These are phyloP conservation scores for Gnaphalium uliginosum DNA, from an alignment of 129 eudicot species.

Conservation along the genomic window DNA sequence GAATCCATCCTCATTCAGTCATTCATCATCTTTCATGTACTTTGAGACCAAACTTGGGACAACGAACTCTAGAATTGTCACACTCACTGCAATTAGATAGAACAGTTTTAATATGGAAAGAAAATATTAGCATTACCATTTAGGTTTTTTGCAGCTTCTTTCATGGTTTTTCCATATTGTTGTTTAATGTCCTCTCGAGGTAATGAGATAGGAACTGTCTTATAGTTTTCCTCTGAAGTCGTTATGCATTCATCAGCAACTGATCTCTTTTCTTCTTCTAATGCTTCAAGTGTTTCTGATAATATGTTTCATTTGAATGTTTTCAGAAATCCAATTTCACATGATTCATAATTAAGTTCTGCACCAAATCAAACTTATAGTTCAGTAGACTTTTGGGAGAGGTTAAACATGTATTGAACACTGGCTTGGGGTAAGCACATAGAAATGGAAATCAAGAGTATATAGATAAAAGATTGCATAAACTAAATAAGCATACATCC, in stretches of 20 bases:
- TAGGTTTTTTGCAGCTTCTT: neutral
- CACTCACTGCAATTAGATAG: too few relatives aligned
- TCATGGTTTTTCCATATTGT: neutral
- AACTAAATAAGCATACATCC: conserved; percentile 59
- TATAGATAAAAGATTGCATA: neutral
- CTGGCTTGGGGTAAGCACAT: too few relatives aligned
- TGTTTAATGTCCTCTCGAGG: neutral
- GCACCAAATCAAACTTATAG: neutral
- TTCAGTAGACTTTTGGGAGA: neutral
- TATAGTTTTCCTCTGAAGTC: neutral
- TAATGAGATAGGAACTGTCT: neutral
- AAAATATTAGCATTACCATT: neutral
- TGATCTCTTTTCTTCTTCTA: neutral
- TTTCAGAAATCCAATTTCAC: neutral
- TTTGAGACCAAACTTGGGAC: too few relatives aligned
- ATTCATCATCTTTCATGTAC: too few relatives aligned
- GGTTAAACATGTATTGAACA: too few relatives aligned
- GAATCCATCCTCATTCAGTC: too few relatives aligned
- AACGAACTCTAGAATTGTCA: too few relatives aligned
- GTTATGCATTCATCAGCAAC: neutral
- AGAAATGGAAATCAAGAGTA: neutral
- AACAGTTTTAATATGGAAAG: neutral
- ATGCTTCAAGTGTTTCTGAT: neutral
- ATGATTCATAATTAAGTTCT: neutral
- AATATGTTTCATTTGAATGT: neutral